phyloP scores from a whole-genome alignment of 768 basidiomycete genomes.

The Dictyophora rubrovolvata region DNA sequence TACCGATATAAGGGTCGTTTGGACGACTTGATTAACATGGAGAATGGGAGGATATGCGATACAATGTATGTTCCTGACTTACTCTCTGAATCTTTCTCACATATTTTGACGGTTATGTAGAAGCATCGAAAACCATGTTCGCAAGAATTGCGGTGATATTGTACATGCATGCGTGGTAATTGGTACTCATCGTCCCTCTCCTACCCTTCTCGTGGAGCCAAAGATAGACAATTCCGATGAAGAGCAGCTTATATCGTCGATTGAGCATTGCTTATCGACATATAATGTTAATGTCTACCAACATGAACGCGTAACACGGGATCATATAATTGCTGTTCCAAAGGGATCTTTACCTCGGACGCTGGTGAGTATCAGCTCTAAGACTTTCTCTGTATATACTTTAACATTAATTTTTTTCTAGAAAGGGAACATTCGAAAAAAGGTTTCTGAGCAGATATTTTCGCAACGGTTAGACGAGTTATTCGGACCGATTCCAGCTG shows the following conservation, averaged over 20 bases:
- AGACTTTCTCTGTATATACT: background rate
- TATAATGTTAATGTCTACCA: slow-evolving; percentile 70
- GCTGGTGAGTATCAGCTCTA: slow-evolving; percentile 19
- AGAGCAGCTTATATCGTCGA: slow-evolving; percentile 54
- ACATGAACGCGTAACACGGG: slow-evolving; percentile 63
- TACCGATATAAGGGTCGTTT: slow-evolving; percentile 64
- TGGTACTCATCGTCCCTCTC: slow-evolving; percentile 66
- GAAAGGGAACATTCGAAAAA: slow-evolving; percentile 63
- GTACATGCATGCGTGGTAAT: slow-evolving; percentile 71
- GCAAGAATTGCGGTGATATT: slow-evolving; percentile 50
- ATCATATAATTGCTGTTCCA: slow-evolving; percentile 58
- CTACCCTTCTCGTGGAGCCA: slow-evolving; percentile 67
- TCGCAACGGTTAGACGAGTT: background rate
- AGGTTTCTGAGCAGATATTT: background rate
- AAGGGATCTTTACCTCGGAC: slow-evolving; percentile 63
- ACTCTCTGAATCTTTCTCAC: background rate
- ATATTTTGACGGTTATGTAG: slow-evolving; percentile 19
- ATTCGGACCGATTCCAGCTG: background rate
- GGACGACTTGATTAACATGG: slow-evolving; percentile 82
- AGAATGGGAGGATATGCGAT: slow-evolving; percentile 69
- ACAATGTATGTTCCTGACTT: slow-evolving; percentile 38
- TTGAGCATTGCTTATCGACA: slow-evolving; percentile 59
- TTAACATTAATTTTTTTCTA: slow-evolving; percentile 23
- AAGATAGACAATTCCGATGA: slow-evolving; percentile 36
- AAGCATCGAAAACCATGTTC: slow-evolving; percentile 70